A percentile compares a stretch with the other conserved stretches of the same genome.
These are phyloP conservation scores for Dorcoceras hygrometricum DNA, from an alignment of 257 asterid genomes.

Conservation along the genomic window DNA sequence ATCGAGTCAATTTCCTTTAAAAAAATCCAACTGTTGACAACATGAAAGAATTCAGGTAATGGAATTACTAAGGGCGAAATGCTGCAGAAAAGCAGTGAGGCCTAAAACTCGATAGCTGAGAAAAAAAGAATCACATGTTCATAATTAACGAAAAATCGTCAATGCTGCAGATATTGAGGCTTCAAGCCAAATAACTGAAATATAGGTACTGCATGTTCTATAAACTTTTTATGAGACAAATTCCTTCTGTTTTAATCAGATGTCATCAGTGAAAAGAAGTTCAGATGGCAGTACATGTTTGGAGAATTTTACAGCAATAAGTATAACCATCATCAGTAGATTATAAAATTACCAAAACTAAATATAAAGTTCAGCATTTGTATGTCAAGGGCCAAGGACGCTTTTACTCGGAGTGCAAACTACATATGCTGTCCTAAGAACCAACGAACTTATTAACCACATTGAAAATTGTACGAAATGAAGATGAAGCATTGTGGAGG, in stretches of 20 bases:
- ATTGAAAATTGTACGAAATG: background rate
- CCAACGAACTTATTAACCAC: background rate
- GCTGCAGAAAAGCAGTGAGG: slow-evolving; percentile 15
- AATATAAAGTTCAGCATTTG: background rate
- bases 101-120: background rate
- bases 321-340: background rate
- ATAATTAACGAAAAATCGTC: background rate
- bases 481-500: background rate
- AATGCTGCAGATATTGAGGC: background rate
- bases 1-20: slow-evolving; percentile 10
- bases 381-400: slow-evolving; percentile 2
- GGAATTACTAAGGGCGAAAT: background rate
- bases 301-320: background rate
- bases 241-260: no score
- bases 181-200: background rate
- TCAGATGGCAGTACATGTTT: background rate
- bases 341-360: background rate
- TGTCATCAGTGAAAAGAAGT: background rate
- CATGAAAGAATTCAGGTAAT: background rate
- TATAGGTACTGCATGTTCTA: background rate
- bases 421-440: background rate
- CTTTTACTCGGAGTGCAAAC: slow-evolving; percentile 1
- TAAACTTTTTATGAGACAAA: background rate
- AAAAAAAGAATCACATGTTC: background rate
- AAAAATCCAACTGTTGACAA: background rate